Percentiles rank a stretch among this genome's conserved stretches.
Conservation (phyloP, 2,329 filamentous ascomycete genomes). For the Talaromyces sp. region DNA sequence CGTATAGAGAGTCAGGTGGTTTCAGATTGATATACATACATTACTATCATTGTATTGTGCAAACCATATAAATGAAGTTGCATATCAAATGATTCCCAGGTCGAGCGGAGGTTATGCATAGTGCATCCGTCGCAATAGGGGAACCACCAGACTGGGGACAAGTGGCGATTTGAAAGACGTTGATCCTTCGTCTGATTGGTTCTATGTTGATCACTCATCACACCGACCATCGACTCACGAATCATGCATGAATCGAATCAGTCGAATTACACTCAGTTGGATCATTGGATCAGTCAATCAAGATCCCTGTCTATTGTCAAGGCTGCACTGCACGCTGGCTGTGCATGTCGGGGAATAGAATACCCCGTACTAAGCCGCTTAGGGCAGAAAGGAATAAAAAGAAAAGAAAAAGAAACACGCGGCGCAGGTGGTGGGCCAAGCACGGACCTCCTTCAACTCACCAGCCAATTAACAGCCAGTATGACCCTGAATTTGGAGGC, state of each 20-base stretch:
- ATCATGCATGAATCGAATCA: not conserved
- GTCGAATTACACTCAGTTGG: not conserved
- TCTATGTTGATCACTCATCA: not conserved
- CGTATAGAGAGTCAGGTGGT: not conserved
- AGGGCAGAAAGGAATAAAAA: not conserved
- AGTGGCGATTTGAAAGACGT: not conserved
- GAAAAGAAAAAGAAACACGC: not conserved
- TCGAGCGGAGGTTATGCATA: not conserved
- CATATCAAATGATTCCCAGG: not conserved
- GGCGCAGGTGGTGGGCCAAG: not conserved
- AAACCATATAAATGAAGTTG: too few species aligned
- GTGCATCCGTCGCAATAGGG: too few species aligned
- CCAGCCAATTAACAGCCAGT: not conserved
- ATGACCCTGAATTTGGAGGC: too few species aligned
- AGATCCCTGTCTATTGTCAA: not conserved
- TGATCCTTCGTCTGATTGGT: not conserved
- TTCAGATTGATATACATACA: not conserved
- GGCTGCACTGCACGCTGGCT: not conserved
- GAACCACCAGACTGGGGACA: not conserved
- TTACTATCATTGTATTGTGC: too few species aligned
- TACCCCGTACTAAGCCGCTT: not conserved
- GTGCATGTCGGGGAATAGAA: not conserved
- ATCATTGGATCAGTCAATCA: not conserved
- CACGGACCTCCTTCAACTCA: slow-evolving; percentile 16
- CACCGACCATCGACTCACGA: not conserved